These are phyloP conservation scores for Coemansia sp. DNA, from an alignment of 192 early-diverging fungal species.

Conservation along the genomic window DNA sequence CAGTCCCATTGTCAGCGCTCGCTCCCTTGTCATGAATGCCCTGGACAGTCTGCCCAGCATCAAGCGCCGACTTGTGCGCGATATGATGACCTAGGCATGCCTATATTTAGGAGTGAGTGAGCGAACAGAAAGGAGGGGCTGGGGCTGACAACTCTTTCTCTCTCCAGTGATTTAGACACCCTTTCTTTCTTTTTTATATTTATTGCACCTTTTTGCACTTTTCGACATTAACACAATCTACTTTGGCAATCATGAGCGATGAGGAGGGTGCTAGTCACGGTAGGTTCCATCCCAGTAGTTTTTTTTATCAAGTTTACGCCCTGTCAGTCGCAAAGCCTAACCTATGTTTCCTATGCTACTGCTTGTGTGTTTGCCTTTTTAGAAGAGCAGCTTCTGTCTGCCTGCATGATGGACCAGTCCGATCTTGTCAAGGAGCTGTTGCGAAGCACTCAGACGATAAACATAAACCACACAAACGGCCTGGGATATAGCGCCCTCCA, in stretches of 20 bases:
- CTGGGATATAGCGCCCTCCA: slow-evolving; percentile 69
- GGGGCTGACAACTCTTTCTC: background rate
- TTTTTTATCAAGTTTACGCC: background rate
- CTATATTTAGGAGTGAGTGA: background rate
- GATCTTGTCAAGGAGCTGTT: slow-evolving; percentile 65
- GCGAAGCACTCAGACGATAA: slow-evolving; percentile 38
- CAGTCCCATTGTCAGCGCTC: slow-evolving; percentile 60
- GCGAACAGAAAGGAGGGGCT: background rate
- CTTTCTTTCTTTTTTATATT: background rate
- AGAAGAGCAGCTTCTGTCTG: slow-evolving; percentile 71
- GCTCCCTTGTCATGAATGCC: slow-evolving; percentile 71
- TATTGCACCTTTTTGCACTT: background rate
- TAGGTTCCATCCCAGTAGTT: background rate
- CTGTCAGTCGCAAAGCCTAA: background rate
- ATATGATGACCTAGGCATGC: slow-evolving; percentile 15
- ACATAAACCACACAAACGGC: slow-evolving; percentile 64
- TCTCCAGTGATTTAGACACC: background rate
- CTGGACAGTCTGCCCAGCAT: slow-evolving; percentile 64
- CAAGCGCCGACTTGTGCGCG: slow-evolving; percentile 54
- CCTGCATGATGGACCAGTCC: slow-evolving; percentile 70
- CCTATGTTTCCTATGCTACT: background rate
- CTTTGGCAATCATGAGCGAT: slow-evolving; percentile 19
- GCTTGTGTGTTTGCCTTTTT: slow-evolving; percentile 7
- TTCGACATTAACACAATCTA: background rate
- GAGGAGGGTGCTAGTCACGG: slow-evolving; percentile 1